Base-by-base conservation (phyloP, 2,329 filamentous ascomycete species). In the Aurifilum marmelostoma region DNA sequence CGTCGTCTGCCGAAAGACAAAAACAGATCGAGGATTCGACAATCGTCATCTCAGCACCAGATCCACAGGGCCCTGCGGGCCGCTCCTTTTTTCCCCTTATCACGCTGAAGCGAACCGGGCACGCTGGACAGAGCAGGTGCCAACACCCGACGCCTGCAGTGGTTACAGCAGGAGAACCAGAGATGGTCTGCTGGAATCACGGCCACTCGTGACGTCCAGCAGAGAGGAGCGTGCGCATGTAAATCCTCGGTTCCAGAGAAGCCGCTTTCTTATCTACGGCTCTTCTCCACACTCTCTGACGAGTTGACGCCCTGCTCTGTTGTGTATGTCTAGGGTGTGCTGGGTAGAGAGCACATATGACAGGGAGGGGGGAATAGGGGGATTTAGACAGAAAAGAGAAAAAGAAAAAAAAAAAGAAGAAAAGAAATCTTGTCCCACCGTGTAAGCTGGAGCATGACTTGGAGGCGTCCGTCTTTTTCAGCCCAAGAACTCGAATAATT, bases 21-120 rank as follows among this genome's bases (percentile, higher is more conserved):
- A 12, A 11, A 27, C 11, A n/a, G 29, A 24, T 21, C 29, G 58
- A 39, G 58, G 32, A n/a, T 18, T 43, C 37, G 59, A 43, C 37
- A 43, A 43, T 43, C 59, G 11, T 62, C 59, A 62, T 62, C 59
- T 62, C 37, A 43, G 27, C 59, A 43, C 3, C 16, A 8, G 37
- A 9, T 62, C 59, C 59, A 62, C 59, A 12, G 43, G n/a, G 34
- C 37, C n/a, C n/a, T 4, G 59, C 59, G 59, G 59, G 59, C 59
- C 59, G 37, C 59, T 62, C 21, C 37, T 24, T 9, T 29, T 41
- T 9, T 29, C 27, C 34, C 34, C 37, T 21, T n/a, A 62, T 56
- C 24, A 18, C 52, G 8, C 43, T 56, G 52, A 56, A 56, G 52
- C 52, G 52, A 56, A 29, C 24, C 52, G 11, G 52, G 12, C 27